These are phyloP conservation scores for Penicillium sp. DNA, from an alignment of 2,329 filamentous ascomycete species.

Conservation along the genomic window DNA sequence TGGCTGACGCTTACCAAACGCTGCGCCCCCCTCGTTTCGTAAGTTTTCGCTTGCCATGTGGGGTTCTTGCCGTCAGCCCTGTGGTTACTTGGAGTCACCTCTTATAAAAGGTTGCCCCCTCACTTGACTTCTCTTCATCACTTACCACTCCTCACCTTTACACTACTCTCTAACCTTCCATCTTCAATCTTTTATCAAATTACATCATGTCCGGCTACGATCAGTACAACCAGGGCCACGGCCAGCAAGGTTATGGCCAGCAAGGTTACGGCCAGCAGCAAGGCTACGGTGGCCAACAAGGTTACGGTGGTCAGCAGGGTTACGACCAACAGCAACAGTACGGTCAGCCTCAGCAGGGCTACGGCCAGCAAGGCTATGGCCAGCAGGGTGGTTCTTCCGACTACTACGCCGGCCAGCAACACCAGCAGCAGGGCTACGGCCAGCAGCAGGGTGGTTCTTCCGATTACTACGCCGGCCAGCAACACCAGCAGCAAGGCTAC, in stretches of 20 bases:
- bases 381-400: constrained; percentile 18
- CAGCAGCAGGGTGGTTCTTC: constrained; percentile 17
- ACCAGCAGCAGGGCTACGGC: constrained; percentile 22
- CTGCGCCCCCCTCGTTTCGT: constrained; percentile 13
- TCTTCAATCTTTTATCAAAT: not conserved
- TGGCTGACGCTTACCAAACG: constrained; percentile 2
- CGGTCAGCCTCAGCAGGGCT: constrained; percentile 27
- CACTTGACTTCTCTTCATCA: constrained; percentile 2
- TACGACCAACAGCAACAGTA: constrained; percentile 29
- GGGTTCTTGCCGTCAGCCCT: constrained; percentile 13
- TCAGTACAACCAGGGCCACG: constrained; percentile 22
- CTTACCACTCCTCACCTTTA: constrained; percentile 6
- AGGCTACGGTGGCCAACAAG: constrained; percentile 26
- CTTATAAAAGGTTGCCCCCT: constrained; percentile 13
- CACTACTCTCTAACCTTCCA: not conserved
- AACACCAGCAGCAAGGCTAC: constrained; percentile 11
- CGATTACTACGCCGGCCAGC: constrained; percentile 20
- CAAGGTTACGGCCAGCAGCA: not conserved
- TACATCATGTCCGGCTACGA: constrained; percentile 29
- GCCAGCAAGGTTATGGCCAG: constrained; percentile 13
- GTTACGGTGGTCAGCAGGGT: constrained; percentile 23
- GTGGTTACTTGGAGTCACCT: constrained; percentile 8
- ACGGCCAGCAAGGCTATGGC: constrained; percentile 23
- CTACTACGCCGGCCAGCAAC: constrained; percentile 22
- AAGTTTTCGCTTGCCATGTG: constrained; percentile 12